Conservation (phyloP, 257 asterid genomes). For the Lycium barbarum region DNA sequence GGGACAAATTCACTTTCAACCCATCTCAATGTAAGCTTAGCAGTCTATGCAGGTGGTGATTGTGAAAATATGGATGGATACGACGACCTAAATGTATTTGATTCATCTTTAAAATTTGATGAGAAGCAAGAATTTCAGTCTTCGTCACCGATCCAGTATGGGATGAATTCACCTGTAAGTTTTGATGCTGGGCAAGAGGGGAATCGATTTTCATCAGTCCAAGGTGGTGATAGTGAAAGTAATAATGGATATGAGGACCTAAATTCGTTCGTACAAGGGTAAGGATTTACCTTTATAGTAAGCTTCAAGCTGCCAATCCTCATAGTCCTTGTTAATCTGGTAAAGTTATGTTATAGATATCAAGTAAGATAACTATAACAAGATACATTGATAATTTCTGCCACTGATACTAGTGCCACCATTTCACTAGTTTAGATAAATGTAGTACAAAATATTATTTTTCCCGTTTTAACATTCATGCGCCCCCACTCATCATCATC, state of each 20-base stretch:
- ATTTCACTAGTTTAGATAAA: background rate
- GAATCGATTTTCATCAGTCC: constrained; percentile 6
- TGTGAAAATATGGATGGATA: constrained; percentile 16
- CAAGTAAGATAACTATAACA: background rate
- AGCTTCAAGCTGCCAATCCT: constrained; percentile 10
- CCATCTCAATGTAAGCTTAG: background rate
- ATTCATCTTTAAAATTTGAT: constrained; percentile 6
- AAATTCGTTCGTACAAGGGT: constrained; percentile 28
- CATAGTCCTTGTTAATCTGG: background rate
- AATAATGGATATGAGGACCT: constrained; percentile 19
- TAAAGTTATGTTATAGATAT: background rate
- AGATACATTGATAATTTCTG: constrained; percentile 1
- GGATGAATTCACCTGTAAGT: constrained; percentile 27
- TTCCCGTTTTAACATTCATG: background rate
- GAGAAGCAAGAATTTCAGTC: background rate
- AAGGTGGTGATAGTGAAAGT: constrained; percentile 10
- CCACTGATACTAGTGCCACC: background rate
- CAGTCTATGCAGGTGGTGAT: background rate
- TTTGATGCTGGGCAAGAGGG: constrained; percentile 22
- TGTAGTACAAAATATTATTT: background rate
- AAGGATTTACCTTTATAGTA: background rate
- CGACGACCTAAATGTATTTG: background rate
- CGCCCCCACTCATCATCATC: background rate
- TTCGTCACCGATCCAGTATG: background rate
- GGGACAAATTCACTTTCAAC: constrained; percentile 3